These are phyloP conservation scores for Agastache rugosa DNA, from an alignment of 257 asterid genomes.

Conservation along the genomic window DNA sequence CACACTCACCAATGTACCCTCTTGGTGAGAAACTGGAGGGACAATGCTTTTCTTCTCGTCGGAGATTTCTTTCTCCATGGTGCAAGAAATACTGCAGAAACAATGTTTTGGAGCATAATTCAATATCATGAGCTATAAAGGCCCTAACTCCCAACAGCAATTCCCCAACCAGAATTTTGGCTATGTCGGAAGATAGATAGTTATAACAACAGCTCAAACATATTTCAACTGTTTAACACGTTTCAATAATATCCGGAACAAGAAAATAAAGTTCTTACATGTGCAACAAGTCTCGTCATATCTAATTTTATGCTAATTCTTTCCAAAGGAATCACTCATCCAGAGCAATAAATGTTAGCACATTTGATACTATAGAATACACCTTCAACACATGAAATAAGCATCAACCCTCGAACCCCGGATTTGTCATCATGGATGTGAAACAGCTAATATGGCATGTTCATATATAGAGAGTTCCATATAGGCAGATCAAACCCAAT, in stretches of 20 bases:
- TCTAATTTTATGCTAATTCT: neutral
- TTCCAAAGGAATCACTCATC: neutral
- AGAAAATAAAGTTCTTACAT: neutral
- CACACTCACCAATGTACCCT: conserved; percentile 10
- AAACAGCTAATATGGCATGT: neutral
- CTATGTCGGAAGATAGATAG: neutral
- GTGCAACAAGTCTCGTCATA: conserved; percentile 6
- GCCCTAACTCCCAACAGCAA: conserved; percentile 11
- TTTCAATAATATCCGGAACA: neutral
- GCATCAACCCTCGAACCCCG: conserved; percentile 5
- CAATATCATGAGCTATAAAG: conserved; percentile 8
- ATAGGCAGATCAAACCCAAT: conserved; percentile 4
- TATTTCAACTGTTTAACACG: neutral
- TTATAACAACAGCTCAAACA: conserved; percentile 16
- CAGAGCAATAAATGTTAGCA: neutral
- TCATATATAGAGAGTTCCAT: neutral
- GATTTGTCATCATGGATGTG: neutral
- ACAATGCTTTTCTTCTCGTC: conserved; percentile 27
- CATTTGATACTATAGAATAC: neutral
- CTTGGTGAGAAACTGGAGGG: conserved; percentile 32
- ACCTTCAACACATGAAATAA: neutral
- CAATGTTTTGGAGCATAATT: conserved; percentile 21
- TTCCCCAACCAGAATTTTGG: neutral
- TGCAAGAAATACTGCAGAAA: conserved; percentile 30
- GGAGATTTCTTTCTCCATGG: conserved; percentile 47